A percentile compares a stretch with the other conserved stretches of the same genome.
Conservation (phyloP, 2,329 filamentous ascomycete species). For the Domatiomyces globalis region DNA sequence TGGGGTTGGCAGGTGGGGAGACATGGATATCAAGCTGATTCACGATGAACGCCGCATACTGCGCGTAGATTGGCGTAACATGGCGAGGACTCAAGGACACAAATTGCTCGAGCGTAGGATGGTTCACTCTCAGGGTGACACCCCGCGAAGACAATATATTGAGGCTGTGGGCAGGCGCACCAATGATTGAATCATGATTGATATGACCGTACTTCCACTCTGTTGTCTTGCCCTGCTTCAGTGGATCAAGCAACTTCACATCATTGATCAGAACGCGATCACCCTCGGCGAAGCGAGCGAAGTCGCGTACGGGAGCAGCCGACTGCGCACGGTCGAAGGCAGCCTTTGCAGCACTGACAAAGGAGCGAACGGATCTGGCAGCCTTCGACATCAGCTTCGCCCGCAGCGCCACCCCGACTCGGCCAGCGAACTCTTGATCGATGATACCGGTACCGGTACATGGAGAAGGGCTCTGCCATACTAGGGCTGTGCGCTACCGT, state of each 20-base stretch:
- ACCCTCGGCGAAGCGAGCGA: constrained; percentile 24
- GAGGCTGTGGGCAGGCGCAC: constrained; percentile 28
- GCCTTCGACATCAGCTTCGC: not conserved
- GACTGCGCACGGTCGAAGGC: too few species aligned
- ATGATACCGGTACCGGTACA: too few species aligned
- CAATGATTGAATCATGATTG: constrained; percentile 46
- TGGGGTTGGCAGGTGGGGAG: constrained; percentile 21
- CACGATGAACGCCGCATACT: constrained; percentile 52
- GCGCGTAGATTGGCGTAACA: constrained; percentile 54
- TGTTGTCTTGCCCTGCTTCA: constrained; percentile 26
- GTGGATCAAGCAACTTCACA: constrained; percentile 29
- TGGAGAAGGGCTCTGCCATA: too few species aligned
- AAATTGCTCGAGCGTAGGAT: constrained; percentile 58
- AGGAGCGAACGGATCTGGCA: not conserved
- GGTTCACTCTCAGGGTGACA: constrained; percentile 7
- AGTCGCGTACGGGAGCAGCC: not conserved
- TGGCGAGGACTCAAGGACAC: constrained; percentile 51
- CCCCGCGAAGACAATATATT: constrained; percentile 8
- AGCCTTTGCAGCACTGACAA: not conserved
- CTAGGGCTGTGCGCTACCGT: too few species aligned
- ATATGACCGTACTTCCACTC: constrained; percentile 22
- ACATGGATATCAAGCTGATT: constrained; percentile 61
- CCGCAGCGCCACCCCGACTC: too few species aligned
- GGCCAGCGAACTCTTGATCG: too few species aligned
- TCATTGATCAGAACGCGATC: constrained; percentile 30